These are phyloP conservation scores for Casuarina cunninghamiana DNA, from an alignment of 306 rosid species.

Conservation along the genomic window DNA sequence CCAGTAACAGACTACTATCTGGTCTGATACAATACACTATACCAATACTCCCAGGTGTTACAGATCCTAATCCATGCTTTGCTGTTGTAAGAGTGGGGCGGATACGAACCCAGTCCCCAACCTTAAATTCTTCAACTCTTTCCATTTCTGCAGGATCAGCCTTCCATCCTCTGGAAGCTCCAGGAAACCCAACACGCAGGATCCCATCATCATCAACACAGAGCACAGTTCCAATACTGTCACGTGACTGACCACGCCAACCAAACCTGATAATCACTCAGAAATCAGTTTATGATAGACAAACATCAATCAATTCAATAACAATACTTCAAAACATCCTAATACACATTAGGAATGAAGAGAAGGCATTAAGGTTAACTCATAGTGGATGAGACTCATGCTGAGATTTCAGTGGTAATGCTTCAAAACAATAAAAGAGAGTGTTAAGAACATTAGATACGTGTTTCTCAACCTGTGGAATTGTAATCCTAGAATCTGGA, in stretches of 20 bases:
- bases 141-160: conserved; percentile 99
- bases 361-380: not conserved
- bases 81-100: conserved; percentile 96
- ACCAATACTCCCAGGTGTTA: conserved; percentile 98
- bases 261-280: conserved; percentile 67
- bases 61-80: conserved; percentile 96
- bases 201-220: conserved; percentile 98
- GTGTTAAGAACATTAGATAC: not conserved
- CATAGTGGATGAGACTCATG: not conserved
- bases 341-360: not conserved
- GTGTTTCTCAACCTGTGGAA: not conserved
- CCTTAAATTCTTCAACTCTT: conserved; percentile 96
- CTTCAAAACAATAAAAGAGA: not conserved
- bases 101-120: conserved; percentile 97
- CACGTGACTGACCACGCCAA: conserved; percentile 99
- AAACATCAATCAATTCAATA: not conserved
- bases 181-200: conserved; percentile 98
- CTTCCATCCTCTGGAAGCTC: conserved; percentile 99
- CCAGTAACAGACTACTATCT: conserved; percentile 89
- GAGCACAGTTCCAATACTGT: conserved; percentile 94
- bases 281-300: conserved; percentile 10
- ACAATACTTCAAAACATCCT: not conserved
- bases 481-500: not conserved
- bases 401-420: not conserved
- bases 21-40: conserved; percentile 94